Percentiles rank a stretch among this genome's conserved stretches.
These are phyloP conservation scores for Phytopythium cucurbitacearum DNA, from an alignment of 352 stramenopile species.

Conservation along the genomic window DNA sequence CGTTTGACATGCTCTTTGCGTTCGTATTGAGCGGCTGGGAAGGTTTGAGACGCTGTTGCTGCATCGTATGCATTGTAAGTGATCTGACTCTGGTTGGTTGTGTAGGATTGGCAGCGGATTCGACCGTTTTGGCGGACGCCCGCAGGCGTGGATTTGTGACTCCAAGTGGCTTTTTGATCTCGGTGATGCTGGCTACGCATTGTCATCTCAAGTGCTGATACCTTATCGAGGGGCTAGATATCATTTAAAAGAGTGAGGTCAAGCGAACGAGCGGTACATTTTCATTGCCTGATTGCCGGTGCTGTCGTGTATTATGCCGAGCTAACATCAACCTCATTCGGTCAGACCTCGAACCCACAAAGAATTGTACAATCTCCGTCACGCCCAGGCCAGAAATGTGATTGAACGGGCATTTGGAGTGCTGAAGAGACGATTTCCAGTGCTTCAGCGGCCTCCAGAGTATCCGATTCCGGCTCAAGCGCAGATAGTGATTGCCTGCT, in stretches of 20 bases:
- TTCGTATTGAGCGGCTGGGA: constrained; percentile 18
- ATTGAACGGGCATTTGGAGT: constrained; percentile 12
- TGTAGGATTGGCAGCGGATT: constrained; percentile 8
- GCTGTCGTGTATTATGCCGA: no score
- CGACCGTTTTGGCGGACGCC: constrained; percentile 6
- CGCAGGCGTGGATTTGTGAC: constrained; percentile 7
- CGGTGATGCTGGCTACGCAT: constrained; percentile 12
- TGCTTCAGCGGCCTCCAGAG: constrained; percentile 5
- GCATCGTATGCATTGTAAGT: neutral
- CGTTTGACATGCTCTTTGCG: constrained; percentile 17
- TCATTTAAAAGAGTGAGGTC: constrained; percentile 12
- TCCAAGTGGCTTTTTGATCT: constrained; percentile 11
- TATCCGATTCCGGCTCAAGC: constrained; percentile 6
- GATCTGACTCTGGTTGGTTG: constrained; percentile 1
- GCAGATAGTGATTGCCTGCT: constrained; percentile 8
- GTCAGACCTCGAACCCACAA: constrained; percentile 15
- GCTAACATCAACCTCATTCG: neutral
- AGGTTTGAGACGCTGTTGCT: constrained; percentile 6
- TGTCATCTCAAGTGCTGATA: constrained; percentile 9
- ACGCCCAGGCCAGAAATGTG: constrained; percentile 13
- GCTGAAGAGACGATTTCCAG: neutral
- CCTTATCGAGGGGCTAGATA: constrained; percentile 15
- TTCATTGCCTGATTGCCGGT: neutral
- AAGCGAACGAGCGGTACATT: constrained; percentile 7
- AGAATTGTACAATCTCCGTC: constrained; percentile 14